Evolutionary conservation across 2,329 filamentous ascomycete genomes (phyloP).

Genomic region (Fusarium liriodendri): DNA sequence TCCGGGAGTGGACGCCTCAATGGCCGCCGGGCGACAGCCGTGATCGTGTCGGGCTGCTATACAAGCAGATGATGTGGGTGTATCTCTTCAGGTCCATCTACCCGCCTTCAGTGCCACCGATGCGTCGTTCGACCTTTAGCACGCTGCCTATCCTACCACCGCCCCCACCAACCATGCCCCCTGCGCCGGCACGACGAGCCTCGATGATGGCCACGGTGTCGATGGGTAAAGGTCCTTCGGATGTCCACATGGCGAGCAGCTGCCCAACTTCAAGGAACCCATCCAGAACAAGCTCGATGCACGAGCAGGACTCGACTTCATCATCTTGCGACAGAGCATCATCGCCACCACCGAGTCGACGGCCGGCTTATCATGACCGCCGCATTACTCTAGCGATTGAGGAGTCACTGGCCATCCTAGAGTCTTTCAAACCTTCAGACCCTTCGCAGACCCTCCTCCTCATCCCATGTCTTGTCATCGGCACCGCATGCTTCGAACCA

Average conservation of each 20-base stretch:
- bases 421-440: conserved; percentile 67
- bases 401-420: conserved; percentile 65
- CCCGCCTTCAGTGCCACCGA: conserved; percentile 56
- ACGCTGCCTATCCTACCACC: conserved; percentile 37
- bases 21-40: conserved; percentile 69
- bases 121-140: conserved; percentile 47
- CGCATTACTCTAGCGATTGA: conserved; percentile 67
- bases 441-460: conserved; percentile 69
- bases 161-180: conserved; percentile 24
- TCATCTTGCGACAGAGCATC: conserved; percentile 40
- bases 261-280: conserved; percentile 50
- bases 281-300: conserved; percentile 55
- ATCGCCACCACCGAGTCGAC: conserved; percentile 60
- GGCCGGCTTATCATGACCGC: conserved; percentile 61
- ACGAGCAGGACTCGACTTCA: conserved; percentile 48
- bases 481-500: conserved; percentile 67
- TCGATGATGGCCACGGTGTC: conserved; percentile 50
- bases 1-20: conserved; percentile 78
- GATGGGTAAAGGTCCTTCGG: conserved; percentile 32
- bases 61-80: conserved; percentile 75
- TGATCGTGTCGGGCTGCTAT: conserved; percentile 66
- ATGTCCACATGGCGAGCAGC: conserved; percentile 42
- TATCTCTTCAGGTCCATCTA: conserved; percentile 72
- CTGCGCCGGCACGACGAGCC: conserved; percentile 45
- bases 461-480: conserved; percentile 70